phyloP scores from a whole-genome alignment of 2,329 filamentous ascomycete species.

The Alternaria postmessia region DNA sequence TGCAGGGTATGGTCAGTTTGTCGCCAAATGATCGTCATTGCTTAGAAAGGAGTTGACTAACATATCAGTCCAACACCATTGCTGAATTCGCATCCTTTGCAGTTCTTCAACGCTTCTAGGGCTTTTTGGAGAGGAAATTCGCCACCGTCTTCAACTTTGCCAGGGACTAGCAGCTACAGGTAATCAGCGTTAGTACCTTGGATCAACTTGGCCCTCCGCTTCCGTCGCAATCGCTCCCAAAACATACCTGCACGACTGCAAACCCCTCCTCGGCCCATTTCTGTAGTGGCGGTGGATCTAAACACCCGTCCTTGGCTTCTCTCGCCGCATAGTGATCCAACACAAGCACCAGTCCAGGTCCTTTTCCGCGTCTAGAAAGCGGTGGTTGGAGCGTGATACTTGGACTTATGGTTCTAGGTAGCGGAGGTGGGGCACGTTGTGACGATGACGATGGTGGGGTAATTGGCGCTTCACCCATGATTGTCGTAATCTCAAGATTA shows the following conservation, averaged over 20 bases:
- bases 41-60: constrained; percentile 16
- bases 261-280: constrained; percentile 80
- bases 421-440: constrained; percentile 19
- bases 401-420: constrained; percentile 32
- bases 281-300: constrained; percentile 63
- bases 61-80: constrained; percentile 45
- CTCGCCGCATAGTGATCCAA: constrained; percentile 47
- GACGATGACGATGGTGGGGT: constrained; percentile 16
- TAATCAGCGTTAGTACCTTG: neutral
- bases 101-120: constrained; percentile 31
- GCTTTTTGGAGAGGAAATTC: constrained; percentile 44
- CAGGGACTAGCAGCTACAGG: constrained; percentile 55
- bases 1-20: constrained; percentile 17
- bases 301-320: constrained; percentile 46
- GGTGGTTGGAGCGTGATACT: constrained; percentile 54
- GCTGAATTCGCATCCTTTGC: constrained; percentile 35
- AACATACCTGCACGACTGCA: constrained; percentile 62
- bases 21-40: neutral
- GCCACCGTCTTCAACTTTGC: constrained; percentile 42
- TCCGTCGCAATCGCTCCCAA: neutral
- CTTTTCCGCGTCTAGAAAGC: constrained; percentile 58
- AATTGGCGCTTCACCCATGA: constrained; percentile 21
- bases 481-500: neutral
- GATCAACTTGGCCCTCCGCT: constrained; percentile 52
- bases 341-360: constrained; percentile 60